Percentiles rank a stretch among this genome's conserved stretches.
phyloP scores from a whole-genome alignment of 1,284 basidiomycete genomes.

The Cutaneotrichosporon cyanovorans region DNA sequence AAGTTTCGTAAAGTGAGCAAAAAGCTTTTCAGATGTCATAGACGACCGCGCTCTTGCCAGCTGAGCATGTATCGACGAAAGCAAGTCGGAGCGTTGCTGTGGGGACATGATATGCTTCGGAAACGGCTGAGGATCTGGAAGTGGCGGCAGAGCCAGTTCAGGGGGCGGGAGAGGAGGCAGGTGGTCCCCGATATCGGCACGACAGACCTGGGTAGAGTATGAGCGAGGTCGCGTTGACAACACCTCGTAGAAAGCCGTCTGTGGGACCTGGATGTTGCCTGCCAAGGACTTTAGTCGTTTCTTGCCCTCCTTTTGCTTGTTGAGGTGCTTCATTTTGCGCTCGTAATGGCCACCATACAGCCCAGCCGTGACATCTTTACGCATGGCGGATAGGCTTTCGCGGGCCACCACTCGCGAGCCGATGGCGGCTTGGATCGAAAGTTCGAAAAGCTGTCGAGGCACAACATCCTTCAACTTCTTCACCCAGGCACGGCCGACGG shows the following conservation, averaged over 20 bases:
- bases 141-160: no score
- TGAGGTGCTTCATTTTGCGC: constrained; percentile 81
- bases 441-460: constrained; percentile 86
- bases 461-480: constrained; percentile 87
- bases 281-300: constrained; percentile 68
- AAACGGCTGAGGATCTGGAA: neutral
- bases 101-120: constrained; percentile 9
- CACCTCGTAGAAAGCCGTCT: constrained; percentile 84
- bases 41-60: neutral
- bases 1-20: constrained; percentile 22
- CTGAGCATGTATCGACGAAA: constrained; percentile 6
- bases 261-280: constrained; percentile 78
- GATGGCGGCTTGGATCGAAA: constrained; percentile 72
- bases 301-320: constrained; percentile 89
- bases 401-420: constrained; percentile 82
- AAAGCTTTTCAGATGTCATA: constrained; percentile 15
- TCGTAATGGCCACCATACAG: constrained; percentile 90
- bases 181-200: neutral
- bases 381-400: constrained; percentile 74
- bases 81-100: constrained; percentile 9
- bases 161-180: neutral
- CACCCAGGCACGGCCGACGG: constrained; percentile 70
- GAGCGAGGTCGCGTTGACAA: constrained; percentile 51
- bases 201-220: constrained; percentile 19
- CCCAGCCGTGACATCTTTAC: constrained; percentile 92